phyloP scores from a whole-genome alignment of 805 yeast species.

The Candida xiaguanensis region DNA sequence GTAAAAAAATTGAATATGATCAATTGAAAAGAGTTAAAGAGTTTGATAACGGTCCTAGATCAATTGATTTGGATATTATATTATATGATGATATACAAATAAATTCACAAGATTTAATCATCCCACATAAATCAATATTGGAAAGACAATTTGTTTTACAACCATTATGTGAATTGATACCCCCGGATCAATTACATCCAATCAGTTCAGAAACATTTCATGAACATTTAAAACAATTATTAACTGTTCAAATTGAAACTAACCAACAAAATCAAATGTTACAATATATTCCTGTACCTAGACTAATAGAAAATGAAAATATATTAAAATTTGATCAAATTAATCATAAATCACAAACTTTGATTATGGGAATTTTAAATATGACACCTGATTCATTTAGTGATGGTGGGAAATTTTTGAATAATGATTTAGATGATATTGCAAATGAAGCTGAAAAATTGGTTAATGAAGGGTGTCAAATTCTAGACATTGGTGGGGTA shows the following conservation, averaged over 20 bases:
- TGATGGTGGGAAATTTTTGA: conserved; percentile 65
- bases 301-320: conserved; percentile 10
- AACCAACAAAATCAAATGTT: conserved; percentile 45
- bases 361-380: conserved; percentile 83
- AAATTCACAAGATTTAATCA: conserved; percentile 54
- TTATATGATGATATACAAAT: conserved; percentile 60
- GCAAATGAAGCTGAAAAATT: conserved; percentile 46
- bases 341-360: conserved; percentile 47
- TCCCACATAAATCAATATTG: conserved; percentile 87
- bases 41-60: conserved; percentile 87
- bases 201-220: conserved; percentile 79
- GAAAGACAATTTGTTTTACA: conserved; percentile 87
- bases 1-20: conserved; percentile 78
- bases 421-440: conserved; percentile 30
- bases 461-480: conserved; percentile 60
- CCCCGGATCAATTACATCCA: conserved; percentile 71
- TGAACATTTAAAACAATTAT: conserved; percentile 57
- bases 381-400: conserved; percentile 94
- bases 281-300: conserved; percentile 47
- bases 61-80: conserved; percentile 85
- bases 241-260: conserved; percentile 29
- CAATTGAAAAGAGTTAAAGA: conserved; percentile 67
- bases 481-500: conserved; percentile 91
- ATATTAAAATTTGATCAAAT: conserved; percentile 43
- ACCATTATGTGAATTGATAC: conserved; percentile 79